phyloP scores from a whole-genome alignment of 2,329 filamentous ascomycete genomes.

The Colletotrichum sp. region DNA sequence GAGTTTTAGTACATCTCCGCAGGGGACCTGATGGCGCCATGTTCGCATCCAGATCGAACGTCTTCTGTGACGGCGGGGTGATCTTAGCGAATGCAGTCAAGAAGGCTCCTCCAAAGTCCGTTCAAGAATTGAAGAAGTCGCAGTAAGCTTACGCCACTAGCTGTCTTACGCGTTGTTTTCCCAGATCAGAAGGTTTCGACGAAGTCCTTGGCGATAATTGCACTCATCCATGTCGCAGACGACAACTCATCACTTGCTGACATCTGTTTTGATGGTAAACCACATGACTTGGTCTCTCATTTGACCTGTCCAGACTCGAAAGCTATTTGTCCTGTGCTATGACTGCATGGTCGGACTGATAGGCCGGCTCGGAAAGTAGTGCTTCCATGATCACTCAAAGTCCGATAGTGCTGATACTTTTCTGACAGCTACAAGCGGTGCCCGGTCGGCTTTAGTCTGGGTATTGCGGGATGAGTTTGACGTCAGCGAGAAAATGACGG shows the following conservation, averaged over 20 bases:
- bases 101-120: too few species aligned
- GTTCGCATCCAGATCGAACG: neutral
- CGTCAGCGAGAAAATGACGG: neutral
- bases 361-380: neutral
- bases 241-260: neutral
- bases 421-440: neutral
- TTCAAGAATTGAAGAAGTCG: too few species aligned
- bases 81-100: neutral
- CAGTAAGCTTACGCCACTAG: neutral
- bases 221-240: neutral
- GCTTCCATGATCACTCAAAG: neutral
- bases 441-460: neutral
- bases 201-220: neutral
- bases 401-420: neutral
- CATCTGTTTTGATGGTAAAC: neutral
- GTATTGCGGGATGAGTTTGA: neutral
- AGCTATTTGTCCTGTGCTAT: neutral
- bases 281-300: neutral
- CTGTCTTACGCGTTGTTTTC: neutral
- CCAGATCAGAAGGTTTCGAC: neutral
- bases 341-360: neutral
- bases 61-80: neutral
- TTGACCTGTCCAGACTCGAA: neutral
- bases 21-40: neutral
- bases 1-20: neutral